These are phyloP conservation scores for Loxodes magnus DNA, from an alignment of 73 alveolate species.

Conservation along the genomic window DNA sequence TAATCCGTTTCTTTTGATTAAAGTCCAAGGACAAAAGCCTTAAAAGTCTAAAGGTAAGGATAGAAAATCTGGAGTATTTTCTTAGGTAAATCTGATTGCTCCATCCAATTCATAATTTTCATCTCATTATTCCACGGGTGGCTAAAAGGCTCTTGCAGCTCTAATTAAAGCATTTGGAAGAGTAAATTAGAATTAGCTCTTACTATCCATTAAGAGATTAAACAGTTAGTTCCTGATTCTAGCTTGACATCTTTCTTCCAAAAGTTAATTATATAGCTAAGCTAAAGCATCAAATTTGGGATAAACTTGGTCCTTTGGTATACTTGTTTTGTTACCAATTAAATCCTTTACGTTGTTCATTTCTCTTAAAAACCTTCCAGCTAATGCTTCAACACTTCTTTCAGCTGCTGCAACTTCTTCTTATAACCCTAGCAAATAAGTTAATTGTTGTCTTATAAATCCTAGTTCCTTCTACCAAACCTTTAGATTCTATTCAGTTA, in stretches of 20 bases:
- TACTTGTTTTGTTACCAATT: slow-evolving; percentile 71
- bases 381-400: slow-evolving; percentile 42
- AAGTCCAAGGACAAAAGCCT: slow-evolving; percentile 77
- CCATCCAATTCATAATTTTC: slow-evolving; percentile 6
- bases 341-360: slow-evolving; percentile 64
- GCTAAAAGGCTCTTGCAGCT: background rate
- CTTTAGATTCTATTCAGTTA: slow-evolving; percentile 33
- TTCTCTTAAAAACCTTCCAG: slow-evolving; percentile 58
- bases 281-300: slow-evolving; percentile 80
- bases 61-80: slow-evolving; percentile 86
- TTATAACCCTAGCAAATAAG: slow-evolving; percentile 68
- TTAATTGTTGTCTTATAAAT: slow-evolving; percentile 61
- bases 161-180: slow-evolving; percentile 26
- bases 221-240: slow-evolving; percentile 63
- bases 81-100: slow-evolving; percentile 54
- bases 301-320: slow-evolving; percentile 86
- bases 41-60: slow-evolving; percentile 73
- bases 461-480: slow-evolving; percentile 62
- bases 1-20: slow-evolving; percentile 64
- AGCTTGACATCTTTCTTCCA: slow-evolving; percentile 75
- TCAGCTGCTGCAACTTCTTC: slow-evolving; percentile 70
- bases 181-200: slow-evolving; percentile 40
- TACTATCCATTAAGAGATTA: slow-evolving; percentile 50
- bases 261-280: slow-evolving; percentile 60
- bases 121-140: slow-evolving; percentile 4